Conservation (phyloP, 352 stramenopile species). For the Phytophthora sp. region DNA sequence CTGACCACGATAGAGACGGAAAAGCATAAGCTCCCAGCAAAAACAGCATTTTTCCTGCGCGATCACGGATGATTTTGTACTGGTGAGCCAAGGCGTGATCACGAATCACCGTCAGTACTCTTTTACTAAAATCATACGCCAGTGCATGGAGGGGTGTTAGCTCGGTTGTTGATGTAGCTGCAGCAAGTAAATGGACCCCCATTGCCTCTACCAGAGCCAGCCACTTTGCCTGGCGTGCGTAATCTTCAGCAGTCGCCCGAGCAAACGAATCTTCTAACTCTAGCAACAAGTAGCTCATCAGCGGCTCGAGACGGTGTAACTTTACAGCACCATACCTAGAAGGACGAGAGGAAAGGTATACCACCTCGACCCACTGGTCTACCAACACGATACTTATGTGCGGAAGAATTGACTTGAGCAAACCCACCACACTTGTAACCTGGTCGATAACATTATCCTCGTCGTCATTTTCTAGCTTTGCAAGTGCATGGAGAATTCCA, state of each 20-base stretch:
- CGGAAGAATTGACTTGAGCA: constrained; percentile 53
- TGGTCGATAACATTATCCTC: constrained; percentile 23
- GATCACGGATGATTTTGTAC: constrained; percentile 85
- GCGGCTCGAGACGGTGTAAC: constrained; percentile 20
- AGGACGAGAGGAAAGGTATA: constrained; percentile 54
- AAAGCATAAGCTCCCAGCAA: constrained; percentile 39
- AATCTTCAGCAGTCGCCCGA: constrained; percentile 65
- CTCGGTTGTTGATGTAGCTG: constrained; percentile 12
- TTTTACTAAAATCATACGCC: constrained; percentile 30
- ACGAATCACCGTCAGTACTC: constrained; percentile 47
- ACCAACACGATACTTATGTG: constrained; percentile 66
- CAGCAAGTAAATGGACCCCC: constrained; percentile 50
- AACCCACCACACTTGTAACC: constrained; percentile 26
- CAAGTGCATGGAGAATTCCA: constrained; percentile 47
- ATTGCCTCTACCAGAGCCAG: constrained; percentile 60
- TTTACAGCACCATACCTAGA: constrained; percentile 29
- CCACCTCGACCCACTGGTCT: constrained; percentile 60
- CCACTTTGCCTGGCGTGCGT: constrained; percentile 80
- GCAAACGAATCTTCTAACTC: constrained; percentile 68
- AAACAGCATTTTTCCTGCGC: constrained; percentile 61
- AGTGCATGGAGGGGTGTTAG: constrained; percentile 10
- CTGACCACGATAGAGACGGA: not conserved
- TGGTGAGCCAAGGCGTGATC: constrained; percentile 62
- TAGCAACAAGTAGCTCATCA: constrained; percentile 41
- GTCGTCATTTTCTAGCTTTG: constrained; percentile 30